phyloP scores from a whole-genome alignment of 129 eudicot genomes.

The Centella asiatica region DNA sequence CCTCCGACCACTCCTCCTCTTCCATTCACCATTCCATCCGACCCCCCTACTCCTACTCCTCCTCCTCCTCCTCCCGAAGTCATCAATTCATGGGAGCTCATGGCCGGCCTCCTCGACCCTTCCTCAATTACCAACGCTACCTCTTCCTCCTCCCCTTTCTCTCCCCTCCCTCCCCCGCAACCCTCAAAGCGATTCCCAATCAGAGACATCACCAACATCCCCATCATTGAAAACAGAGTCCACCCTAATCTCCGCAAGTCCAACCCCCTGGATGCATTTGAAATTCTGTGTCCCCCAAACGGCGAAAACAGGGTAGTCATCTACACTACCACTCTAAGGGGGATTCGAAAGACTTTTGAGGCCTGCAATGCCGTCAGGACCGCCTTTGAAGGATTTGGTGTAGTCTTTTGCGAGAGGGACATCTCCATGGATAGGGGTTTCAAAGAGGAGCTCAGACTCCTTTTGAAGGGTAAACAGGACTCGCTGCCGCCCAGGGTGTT shows the following conservation, averaged over 20 bases:
- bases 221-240: too few species aligned
- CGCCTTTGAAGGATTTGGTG: constrained; percentile 54
- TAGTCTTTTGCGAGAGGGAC: constrained; percentile 60
- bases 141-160: constrained; percentile 31
- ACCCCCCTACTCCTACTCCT: background rate
- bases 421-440: constrained; percentile 84
- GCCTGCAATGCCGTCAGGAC: constrained; percentile 71
- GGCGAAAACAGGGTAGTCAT: constrained; percentile 63
- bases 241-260: background rate
- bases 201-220: constrained; percentile 26
- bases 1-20: constrained; percentile 18
- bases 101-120: constrained; percentile 68
- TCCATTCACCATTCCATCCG: background rate
- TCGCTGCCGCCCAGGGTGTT: constrained; percentile 64
- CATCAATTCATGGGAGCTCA: constrained; percentile 85
- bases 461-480: constrained; percentile 50
- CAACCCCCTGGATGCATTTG: constrained; percentile 38
- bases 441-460: constrained; percentile 52
- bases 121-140: constrained; percentile 9
- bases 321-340: constrained; percentile 66
- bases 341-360: constrained; percentile 72
- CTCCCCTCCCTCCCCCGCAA: constrained; percentile 23
- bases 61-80: constrained; percentile 49
- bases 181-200: constrained; percentile 32
- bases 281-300: constrained; percentile 55